phyloP scores from a whole-genome alignment of 2,329 filamentous ascomycete species.

The Iodosphaeria phyllophila region DNA sequence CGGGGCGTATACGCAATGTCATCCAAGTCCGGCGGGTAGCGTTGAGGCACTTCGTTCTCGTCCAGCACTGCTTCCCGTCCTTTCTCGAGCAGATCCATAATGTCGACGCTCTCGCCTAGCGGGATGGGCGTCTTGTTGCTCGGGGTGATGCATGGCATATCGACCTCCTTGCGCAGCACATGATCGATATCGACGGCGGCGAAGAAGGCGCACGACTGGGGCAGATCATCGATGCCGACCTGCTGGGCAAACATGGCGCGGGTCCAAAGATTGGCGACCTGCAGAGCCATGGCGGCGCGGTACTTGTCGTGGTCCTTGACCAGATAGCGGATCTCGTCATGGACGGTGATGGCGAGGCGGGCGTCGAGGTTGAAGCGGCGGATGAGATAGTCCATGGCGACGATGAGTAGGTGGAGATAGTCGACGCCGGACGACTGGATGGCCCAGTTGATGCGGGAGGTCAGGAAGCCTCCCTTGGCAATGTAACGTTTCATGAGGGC shows the following conservation, averaged over 20 bases:
- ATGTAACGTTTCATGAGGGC: conserved; percentile 80
- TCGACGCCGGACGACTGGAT: conserved; percentile 96
- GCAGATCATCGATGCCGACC: conserved; percentile 86
- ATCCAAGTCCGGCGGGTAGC: conserved; percentile 35
- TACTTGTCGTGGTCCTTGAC: conserved; percentile 77
- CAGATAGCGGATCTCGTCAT: conserved; percentile 93
- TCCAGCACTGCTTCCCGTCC: conserved; percentile 52
- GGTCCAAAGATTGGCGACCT: conserved; percentile 91
- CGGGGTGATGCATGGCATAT: conserved; percentile 93
- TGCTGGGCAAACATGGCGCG: conserved; percentile 95
- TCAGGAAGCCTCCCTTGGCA: conserved; percentile 80
- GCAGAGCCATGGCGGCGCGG: conserved; percentile 75
- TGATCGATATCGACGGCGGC: conserved; percentile 89
- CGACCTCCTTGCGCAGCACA: conserved; percentile 91
- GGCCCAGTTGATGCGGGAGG: conserved; percentile 95
- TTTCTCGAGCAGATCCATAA: conserved; percentile 56
- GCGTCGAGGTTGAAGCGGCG: conserved; percentile 71
- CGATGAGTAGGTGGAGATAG: conserved; percentile 84
- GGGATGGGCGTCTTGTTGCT: conserved; percentile 64
- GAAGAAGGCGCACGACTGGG: conserved; percentile 89
- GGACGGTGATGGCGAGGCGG: conserved; percentile 80
- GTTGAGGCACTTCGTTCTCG: conserved; percentile 35
- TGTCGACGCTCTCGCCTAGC: conserved; percentile 75
- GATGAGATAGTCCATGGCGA: conserved; percentile 85
- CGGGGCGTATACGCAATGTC: conserved; percentile 51